Evolutionary conservation across 202 grass and related monocot genomes (phyloP).

Genomic region (Saccharum hybrid): DNA sequence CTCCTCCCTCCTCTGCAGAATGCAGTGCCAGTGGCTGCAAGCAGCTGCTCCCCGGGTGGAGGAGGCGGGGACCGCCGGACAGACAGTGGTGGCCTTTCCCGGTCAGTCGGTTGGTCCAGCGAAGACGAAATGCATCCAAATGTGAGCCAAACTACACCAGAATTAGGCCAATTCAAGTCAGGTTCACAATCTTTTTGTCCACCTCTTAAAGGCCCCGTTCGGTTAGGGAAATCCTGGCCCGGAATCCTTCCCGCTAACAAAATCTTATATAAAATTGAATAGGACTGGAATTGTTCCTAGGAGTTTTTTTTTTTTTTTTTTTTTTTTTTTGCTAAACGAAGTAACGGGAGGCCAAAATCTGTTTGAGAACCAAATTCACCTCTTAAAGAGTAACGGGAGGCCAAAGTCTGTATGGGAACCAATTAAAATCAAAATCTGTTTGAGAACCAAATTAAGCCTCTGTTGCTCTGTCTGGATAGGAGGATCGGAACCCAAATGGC

Average conservation of each 20-base stretch:
- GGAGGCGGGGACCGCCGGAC: neutral
- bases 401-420: neutral
- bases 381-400: neutral
- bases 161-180: neutral
- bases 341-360: too few relatives aligned
- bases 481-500: neutral
- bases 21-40: neutral
- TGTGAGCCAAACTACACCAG: neutral
- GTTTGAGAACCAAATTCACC: neutral
- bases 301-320: too few relatives aligned
- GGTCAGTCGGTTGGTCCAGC: too few relatives aligned
- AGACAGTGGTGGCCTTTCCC: neutral
- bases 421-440: neutral
- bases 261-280: too few relatives aligned
- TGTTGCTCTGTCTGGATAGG: neutral
- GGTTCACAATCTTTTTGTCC: too few relatives aligned
- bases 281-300: too few relatives aligned
- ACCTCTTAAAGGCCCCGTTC: neutral
- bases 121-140: neutral
- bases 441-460: neutral
- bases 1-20: neutral
- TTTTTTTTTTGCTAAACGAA: too few relatives aligned
- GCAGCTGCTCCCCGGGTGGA: neutral
- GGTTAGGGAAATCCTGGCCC: too few relatives aligned
- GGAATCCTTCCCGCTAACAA: too few relatives aligned